Percentiles rank a stretch among this genome's conserved stretches.
Conservation (phyloP, 805 yeast genomes). For the Kluyveromyces siamensis region DNA sequence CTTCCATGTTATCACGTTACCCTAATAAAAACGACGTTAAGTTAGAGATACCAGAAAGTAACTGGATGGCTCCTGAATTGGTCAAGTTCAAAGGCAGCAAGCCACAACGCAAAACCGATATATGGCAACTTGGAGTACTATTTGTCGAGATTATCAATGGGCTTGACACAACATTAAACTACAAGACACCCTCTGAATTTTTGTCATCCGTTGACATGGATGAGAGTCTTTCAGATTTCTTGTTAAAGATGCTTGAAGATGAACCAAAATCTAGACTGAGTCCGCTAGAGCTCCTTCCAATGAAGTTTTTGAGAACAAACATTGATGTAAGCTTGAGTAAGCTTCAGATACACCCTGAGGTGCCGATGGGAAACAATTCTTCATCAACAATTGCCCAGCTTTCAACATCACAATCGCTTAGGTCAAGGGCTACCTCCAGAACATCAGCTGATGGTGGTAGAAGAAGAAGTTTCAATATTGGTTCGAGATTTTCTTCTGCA, state of each 20-base stretch:
- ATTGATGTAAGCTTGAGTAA: constrained; percentile 32
- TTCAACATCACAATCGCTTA: neutral
- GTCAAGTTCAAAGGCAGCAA: constrained; percentile 29
- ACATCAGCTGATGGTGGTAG: constrained; percentile 12
- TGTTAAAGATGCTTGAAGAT: constrained; percentile 53
- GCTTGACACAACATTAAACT: constrained; percentile 42
- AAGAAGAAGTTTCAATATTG: constrained; percentile 35
- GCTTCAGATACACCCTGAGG: constrained; percentile 15
- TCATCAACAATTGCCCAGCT: neutral
- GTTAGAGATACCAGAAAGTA: constrained; percentile 13
- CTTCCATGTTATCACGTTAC: constrained; percentile 32
- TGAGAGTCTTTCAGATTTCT: constrained; percentile 54
- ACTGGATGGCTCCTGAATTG: constrained; percentile 81
- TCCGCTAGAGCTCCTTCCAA: constrained; percentile 77
- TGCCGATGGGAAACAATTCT: neutral
- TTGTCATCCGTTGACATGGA: constrained; percentile 40
- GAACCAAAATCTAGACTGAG: constrained; percentile 67
- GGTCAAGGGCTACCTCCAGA: constrained; percentile 18
- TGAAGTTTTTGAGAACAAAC: constrained; percentile 71
- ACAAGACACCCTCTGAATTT: constrained; percentile 56
- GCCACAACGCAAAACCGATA: constrained; percentile 76
- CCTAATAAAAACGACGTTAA: constrained; percentile 27
- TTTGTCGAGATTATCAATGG: constrained; percentile 63
- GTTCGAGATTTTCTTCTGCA: constrained; percentile 28
- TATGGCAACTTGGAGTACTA: constrained; percentile 85